These are phyloP conservation scores for Colletotrichum limetticola DNA, from an alignment of 2,329 filamentous ascomycete species.

Conservation along the genomic window DNA sequence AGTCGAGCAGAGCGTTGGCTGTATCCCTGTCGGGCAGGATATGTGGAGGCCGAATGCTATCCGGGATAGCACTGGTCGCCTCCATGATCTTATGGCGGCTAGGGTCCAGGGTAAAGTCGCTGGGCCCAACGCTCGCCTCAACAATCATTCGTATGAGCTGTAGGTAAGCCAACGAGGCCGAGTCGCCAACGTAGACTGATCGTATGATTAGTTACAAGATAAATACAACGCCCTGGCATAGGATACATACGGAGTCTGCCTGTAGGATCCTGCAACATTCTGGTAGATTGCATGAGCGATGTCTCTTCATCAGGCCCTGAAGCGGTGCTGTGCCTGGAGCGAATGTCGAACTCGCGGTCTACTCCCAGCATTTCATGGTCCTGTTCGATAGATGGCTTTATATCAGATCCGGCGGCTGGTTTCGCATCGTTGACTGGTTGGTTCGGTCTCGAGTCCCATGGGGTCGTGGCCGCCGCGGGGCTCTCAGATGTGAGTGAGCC, in stretches of 20 bases:
- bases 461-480: slow-evolving; percentile 21
- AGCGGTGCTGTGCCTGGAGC: slow-evolving; percentile 50
- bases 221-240: neutral
- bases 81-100: slow-evolving; percentile 67
- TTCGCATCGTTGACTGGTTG: slow-evolving; percentile 23
- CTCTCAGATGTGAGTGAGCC: slow-evolving; percentile 14
- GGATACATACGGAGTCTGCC: slow-evolving; percentile 62
- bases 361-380: slow-evolving; percentile 11
- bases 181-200: slow-evolving; percentile 71
- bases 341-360: slow-evolving; percentile 29
- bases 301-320: slow-evolving; percentile 66
- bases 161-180: slow-evolving; percentile 69
- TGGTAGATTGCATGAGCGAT: slow-evolving; percentile 62
- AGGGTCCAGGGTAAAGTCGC: slow-evolving; percentile 67
- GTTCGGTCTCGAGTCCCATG: slow-evolving; percentile 23
- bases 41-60: slow-evolving; percentile 57
- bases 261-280: slow-evolving; percentile 69
- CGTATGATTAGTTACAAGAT: neutral
- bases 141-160: slow-evolving; percentile 71
- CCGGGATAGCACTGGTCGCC: slow-evolving; percentile 58
- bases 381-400: slow-evolving; percentile 26
- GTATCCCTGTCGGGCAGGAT: slow-evolving; percentile 66
- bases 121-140: slow-evolving; percentile 62
- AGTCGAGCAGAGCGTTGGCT: slow-evolving; percentile 63
- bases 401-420: slow-evolving; percentile 19